Percentiles rank a stretch among this genome's conserved stretches.
These are phyloP conservation scores for Phytophthora palmivora DNA, from an alignment of 352 stramenopile genomes.

Conservation along the genomic window DNA sequence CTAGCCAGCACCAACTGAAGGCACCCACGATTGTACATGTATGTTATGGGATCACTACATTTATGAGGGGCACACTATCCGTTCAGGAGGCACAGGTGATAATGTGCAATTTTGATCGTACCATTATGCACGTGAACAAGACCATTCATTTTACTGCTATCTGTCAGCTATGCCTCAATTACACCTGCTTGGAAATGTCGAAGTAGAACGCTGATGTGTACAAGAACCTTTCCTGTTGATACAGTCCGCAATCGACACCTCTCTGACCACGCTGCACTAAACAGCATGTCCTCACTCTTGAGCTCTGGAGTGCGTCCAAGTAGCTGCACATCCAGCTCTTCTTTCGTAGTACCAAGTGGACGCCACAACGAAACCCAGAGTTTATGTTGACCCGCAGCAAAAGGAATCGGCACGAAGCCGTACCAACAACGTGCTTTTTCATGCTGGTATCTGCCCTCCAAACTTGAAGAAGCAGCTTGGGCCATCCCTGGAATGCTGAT, in stretches of 20 bases:
- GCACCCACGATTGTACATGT: conserved; percentile 18
- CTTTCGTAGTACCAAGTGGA: conserved; percentile 56
- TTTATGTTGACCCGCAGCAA: conserved; percentile 54
- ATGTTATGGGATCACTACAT: conserved; percentile 28
- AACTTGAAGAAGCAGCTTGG: conserved; percentile 70
- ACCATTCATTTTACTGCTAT: neutral
- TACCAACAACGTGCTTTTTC: conserved; percentile 60
- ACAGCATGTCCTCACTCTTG: conserved; percentile 62
- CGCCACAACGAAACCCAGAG: conserved; percentile 63
- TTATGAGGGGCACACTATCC: conserved; percentile 5
- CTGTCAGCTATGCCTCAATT: conserved; percentile 22
- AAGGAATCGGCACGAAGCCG: conserved; percentile 66
- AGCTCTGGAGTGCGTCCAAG: conserved; percentile 64
- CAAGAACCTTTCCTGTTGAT: conserved; percentile 58
- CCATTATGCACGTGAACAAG: neutral
- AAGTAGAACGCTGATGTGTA: conserved; percentile 60
- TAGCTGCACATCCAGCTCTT: conserved; percentile 58
- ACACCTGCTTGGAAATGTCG: conserved; percentile 52
- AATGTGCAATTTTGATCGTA: conserved; percentile 34
- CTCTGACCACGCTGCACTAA: conserved; percentile 62
- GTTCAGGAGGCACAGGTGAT: conserved; percentile 12
- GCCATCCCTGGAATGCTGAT: conserved; percentile 67
- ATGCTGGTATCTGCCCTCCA: conserved; percentile 62
- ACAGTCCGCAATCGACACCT: conserved; percentile 68
- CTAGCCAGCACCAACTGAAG: conserved; percentile 12